Percentiles rank a stretch among this genome's conserved stretches.
Conservation (phyloP, 164 flowering plant genomes). For the Echeveria elegans region DNA sequence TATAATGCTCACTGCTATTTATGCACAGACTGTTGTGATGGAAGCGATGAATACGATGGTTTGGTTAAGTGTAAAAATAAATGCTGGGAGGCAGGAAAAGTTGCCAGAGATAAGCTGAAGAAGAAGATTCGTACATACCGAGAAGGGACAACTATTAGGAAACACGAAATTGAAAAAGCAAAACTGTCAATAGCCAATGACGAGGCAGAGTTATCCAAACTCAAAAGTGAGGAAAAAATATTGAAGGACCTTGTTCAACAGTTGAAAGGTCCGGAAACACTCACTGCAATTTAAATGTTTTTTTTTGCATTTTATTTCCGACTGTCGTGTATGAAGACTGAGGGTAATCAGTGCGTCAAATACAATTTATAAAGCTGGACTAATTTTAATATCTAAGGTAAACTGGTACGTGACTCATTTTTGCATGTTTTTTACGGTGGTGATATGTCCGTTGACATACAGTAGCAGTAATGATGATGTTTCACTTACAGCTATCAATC, state of each 20-base stretch:
- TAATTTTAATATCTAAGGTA: not conserved
- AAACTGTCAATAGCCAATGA: constrained; percentile 51
- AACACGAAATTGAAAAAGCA: constrained; percentile 55
- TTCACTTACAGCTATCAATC: no score
- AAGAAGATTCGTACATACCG: constrained; percentile 70
- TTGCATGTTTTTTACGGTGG: no score
- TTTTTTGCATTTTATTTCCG: not conserved
- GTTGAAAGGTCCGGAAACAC: constrained; percentile 51
- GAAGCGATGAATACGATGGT: constrained; percentile 93
- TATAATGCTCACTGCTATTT: not conserved
- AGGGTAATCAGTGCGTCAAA: not conserved
- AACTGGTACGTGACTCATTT: no score
- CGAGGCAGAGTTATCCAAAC: constrained; percentile 65
- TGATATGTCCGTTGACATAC: no score
- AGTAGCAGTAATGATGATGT: no score
- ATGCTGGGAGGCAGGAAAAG: constrained; percentile 98
- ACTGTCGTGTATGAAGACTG: not conserved
- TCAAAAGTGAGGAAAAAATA: constrained; percentile 64
- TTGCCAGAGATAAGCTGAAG: constrained; percentile 75
- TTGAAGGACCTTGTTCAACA: constrained; percentile 73
- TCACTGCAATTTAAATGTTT: not conserved
- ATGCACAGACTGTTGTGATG: constrained; percentile 90
- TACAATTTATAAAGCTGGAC: not conserved
- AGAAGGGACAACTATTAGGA: constrained; percentile 60
- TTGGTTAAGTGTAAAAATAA: constrained; percentile 65